Evolutionary conservation across 495 filamentous ascomycete species (phyloP).

Genomic region (Evernia prunastri): DNA sequence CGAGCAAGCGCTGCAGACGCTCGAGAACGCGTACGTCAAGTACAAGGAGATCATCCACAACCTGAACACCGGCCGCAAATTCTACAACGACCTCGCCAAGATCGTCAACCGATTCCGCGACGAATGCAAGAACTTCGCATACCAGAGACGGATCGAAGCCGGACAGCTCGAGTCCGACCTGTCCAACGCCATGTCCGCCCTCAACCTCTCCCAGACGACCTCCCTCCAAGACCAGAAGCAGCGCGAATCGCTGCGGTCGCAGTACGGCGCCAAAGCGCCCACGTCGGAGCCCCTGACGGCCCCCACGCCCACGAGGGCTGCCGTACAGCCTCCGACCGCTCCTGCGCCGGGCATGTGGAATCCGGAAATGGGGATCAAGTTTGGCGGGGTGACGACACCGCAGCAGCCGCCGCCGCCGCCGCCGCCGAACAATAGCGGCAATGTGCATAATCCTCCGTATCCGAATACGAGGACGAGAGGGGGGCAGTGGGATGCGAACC

Average conservation of each 20-base stretch:
- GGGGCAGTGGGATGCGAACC: constrained; percentile 53
- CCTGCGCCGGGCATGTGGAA: constrained; percentile 62
- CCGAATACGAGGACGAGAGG: constrained; percentile 24
- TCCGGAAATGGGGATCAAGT: constrained; percentile 73
- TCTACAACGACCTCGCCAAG: constrained; percentile 91
- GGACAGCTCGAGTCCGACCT: constrained; percentile 67
- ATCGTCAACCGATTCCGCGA: constrained; percentile 76
- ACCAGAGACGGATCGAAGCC: constrained; percentile 73
- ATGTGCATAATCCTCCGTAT: constrained; percentile 26
- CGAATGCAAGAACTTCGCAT: constrained; percentile 69
- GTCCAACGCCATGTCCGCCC: constrained; percentile 55
- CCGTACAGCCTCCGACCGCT: constrained; percentile 44
- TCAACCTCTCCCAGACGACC: constrained; percentile 49
- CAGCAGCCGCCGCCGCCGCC: constrained; percentile 17
- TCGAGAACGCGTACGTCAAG: constrained; percentile 89
- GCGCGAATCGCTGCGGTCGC: constrained; percentile 29
- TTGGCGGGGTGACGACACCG: constrained; percentile 37
- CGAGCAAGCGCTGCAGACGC: constrained; percentile 75
- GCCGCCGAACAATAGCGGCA: too few species aligned
- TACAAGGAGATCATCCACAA: constrained; percentile 93
- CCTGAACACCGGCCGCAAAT: constrained; percentile 81
- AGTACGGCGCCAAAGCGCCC: constrained; percentile 31
- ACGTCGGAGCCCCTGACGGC: constrained; percentile 40
- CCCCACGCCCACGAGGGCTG: constrained; percentile 46
- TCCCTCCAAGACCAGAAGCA: constrained; percentile 32